These are phyloP conservation scores for Aurifilum marmelostoma DNA, from an alignment of 2,329 filamentous ascomycete species.

Conservation along the genomic window DNA sequence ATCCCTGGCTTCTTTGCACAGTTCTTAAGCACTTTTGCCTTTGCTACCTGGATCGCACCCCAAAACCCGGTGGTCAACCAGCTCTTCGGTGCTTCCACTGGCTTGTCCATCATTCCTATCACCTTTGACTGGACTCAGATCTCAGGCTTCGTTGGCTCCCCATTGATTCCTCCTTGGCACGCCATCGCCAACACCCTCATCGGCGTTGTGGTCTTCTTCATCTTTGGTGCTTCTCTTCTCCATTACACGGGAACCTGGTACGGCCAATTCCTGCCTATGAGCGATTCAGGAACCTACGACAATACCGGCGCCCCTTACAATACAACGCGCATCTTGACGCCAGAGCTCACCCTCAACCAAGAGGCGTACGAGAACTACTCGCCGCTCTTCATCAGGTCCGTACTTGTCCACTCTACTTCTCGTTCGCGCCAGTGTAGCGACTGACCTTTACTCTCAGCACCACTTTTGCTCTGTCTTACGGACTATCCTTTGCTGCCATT, in stretches of 20 bases:
- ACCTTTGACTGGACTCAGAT: conserved; percentile 80
- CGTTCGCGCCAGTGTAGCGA: background rate
- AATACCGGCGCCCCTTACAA: conserved; percentile 69
- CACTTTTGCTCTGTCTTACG: conserved; percentile 71
- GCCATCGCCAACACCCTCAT: conserved; percentile 75
- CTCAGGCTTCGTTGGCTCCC: conserved; percentile 68
- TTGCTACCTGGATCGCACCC: conserved; percentile 72
- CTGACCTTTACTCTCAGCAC: conserved; percentile 51
- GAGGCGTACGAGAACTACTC: conserved; percentile 69
- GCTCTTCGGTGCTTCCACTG: conserved; percentile 70
- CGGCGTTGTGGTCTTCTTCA: conserved; percentile 67
- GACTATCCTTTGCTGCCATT: conserved; percentile 73
- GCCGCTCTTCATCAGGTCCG: conserved; percentile 61
- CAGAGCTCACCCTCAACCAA: conserved; percentile 64
- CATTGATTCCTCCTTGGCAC: conserved; percentile 72
- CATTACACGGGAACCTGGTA: conserved; percentile 72
- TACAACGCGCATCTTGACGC: conserved; percentile 63
- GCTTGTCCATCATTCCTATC: conserved; percentile 69
- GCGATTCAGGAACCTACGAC: conserved; percentile 71
- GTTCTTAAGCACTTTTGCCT: conserved; percentile 71
- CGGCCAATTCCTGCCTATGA: conserved; percentile 67
- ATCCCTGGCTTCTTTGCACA: conserved; percentile 71
- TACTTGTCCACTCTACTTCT: conserved; percentile 35
- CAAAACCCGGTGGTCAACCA: conserved; percentile 72
- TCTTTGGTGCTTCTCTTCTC: conserved; percentile 60